These are phyloP conservation scores for Chlorencoelia australis DNA, from an alignment of 2,329 filamentous ascomycete species.

Conservation along the genomic window DNA sequence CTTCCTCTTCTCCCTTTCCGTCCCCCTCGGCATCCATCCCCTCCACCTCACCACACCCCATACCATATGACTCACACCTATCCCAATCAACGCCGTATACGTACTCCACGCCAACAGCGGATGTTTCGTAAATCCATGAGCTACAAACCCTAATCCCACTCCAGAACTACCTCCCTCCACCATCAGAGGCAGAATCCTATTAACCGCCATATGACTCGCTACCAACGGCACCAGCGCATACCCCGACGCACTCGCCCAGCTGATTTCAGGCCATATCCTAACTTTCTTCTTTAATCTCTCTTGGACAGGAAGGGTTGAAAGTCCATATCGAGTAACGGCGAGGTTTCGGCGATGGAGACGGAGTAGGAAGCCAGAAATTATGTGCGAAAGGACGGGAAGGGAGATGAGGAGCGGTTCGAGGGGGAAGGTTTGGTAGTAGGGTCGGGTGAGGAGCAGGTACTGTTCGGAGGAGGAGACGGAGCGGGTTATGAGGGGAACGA, in stretches of 20 bases:
- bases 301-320: slow-evolving; percentile 41
- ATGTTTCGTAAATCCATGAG: slow-evolving; percentile 72
- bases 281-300: slow-evolving; percentile 31
- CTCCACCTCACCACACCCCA: slow-evolving; percentile 84
- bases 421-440: slow-evolving; percentile 82
- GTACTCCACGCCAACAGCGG: slow-evolving; percentile 55
- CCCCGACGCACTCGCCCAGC: slow-evolving; percentile 60
- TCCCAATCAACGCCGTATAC: slow-evolving; percentile 56
- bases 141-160: slow-evolving; percentile 72
- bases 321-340: slow-evolving; percentile 64
- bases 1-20: slow-evolving; percentile 47
- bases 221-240: slow-evolving; percentile 60
- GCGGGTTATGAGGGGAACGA: slow-evolving; percentile 66
- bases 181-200: slow-evolving; percentile 63
- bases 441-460: slow-evolving; percentile 82
- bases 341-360: slow-evolving; percentile 66
- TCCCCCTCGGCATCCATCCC: slow-evolving; percentile 46
- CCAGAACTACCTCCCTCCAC: slow-evolving; percentile 81
- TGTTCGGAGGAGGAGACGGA: slow-evolving; percentile 68
- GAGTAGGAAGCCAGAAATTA: slow-evolving; percentile 66
- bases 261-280: slow-evolving; percentile 50
- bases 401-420: slow-evolving; percentile 65
- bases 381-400: slow-evolving; percentile 66
- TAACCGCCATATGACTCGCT: slow-evolving; percentile 62
- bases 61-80: slow-evolving; percentile 67